These are phyloP conservation scores for Xylaria sp. DNA, from an alignment of 2,329 filamentous ascomycete species.

Conservation along the genomic window DNA sequence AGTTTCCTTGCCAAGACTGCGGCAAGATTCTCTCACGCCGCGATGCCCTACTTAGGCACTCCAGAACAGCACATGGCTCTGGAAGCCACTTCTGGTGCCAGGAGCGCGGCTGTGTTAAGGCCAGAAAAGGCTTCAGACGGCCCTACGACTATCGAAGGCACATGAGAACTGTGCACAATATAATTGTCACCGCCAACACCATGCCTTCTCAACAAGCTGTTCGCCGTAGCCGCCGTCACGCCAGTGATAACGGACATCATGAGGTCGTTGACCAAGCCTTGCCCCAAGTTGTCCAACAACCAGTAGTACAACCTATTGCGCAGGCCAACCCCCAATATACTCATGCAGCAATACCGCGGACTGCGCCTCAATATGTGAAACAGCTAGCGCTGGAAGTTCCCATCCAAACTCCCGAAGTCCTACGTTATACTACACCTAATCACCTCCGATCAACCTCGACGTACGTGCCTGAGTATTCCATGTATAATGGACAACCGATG, in stretches of 20 bases:
- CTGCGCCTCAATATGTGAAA: not conserved
- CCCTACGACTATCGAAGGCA: not conserved
- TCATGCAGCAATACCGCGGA: not conserved
- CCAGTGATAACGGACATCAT: not conserved
- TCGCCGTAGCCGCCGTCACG: not conserved
- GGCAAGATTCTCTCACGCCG: not conserved
- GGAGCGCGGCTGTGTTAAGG: not conserved
- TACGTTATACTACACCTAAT: not conserved
- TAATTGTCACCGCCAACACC: not conserved
- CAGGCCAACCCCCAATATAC: not conserved
- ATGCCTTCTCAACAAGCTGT: not conserved
- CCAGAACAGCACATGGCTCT: not conserved
- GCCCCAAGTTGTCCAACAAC: not conserved
- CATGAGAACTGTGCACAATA: not conserved
- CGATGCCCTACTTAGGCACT: constrained; percentile 8
- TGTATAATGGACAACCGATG: not conserved
- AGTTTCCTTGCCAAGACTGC: not conserved
- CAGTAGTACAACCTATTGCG: not conserved
- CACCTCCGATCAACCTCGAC: too few relatives aligned
- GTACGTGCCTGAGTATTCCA: too few relatives aligned
- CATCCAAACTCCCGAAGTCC: not conserved
- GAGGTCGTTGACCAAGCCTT: not conserved
- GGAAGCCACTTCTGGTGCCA: not conserved
- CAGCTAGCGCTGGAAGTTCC: not conserved
- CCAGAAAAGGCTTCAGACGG: not conserved